These are phyloP conservation scores for Cryptosporidium ryanae DNA, from an alignment of 169 alveolate genomes.

Conservation along the genomic window DNA sequence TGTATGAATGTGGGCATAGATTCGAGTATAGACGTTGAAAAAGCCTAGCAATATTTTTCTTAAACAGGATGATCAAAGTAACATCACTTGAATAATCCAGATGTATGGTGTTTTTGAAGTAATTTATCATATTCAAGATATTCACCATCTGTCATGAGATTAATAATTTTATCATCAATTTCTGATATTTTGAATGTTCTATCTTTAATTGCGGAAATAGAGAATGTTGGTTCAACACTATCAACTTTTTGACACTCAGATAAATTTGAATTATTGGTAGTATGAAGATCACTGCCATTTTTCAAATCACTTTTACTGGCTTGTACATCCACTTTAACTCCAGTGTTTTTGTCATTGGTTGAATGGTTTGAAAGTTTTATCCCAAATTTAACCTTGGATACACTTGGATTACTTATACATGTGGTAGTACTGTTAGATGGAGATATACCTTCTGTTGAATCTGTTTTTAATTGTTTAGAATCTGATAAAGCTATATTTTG, in stretches of 20 bases:
- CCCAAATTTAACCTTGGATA: not conserved
- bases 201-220: conserved; percentile 61
- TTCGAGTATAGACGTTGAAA: not conserved
- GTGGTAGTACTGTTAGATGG: not conserved
- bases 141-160: conserved; percentile 61
- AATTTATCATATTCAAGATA: conserved; percentile 56
- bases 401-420: not conserved
- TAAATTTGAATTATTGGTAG: not conserved
- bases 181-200: conserved; percentile 46
- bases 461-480: not conserved
- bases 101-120: conserved; percentile 59
- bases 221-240: conserved; percentile 34
- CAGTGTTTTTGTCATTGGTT: not conserved
- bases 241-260: not conserved
- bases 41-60: too few relatives aligned
- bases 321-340: not conserved
- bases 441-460: not conserved
- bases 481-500: not conserved
- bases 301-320: not conserved
- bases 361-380: not conserved
- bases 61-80: not conserved
- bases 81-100: conserved; percentile 33
- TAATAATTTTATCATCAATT: conserved; percentile 54
- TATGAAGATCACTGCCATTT: not conserved
- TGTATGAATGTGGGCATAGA: not conserved